Percentiles rank a stretch among this genome's conserved stretches.
Evolutionary conservation across 129 eudicot species (phyloP).

Genomic region (Mikania micrantha): DNA sequence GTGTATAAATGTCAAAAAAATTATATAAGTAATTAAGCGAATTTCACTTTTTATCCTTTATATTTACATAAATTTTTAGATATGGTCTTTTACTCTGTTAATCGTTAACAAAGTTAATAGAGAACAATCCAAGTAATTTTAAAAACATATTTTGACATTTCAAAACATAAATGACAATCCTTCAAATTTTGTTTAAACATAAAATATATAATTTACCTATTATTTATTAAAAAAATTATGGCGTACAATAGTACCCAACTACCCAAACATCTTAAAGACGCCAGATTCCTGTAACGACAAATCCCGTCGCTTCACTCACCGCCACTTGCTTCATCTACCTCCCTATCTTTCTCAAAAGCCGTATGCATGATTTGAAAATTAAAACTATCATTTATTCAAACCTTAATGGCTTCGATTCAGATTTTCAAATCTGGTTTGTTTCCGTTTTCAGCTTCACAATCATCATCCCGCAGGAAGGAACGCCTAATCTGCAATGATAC

Average conservation of each 20-base stretch:
- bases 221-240: no score
- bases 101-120: no score
- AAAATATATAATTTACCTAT: no score
- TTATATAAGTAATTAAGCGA: no score
- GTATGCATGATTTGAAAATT: neutral
- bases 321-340: constrained; percentile 32
- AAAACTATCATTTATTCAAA: neutral
- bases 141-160: no score
- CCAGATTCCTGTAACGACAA: constrained; percentile 20
- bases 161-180: no score
- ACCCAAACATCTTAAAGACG: constrained; percentile 29
- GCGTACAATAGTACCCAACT: constrained; percentile 37
- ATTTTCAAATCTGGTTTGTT: constrained; percentile 40
- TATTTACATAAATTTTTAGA: no score
- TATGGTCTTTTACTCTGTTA: no score
- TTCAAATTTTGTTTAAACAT: no score
- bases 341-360: neutral
- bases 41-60: no score
- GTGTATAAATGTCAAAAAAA: no score
- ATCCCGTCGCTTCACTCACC: constrained; percentile 14
- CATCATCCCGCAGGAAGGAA: constrained; percentile 18
- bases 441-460: constrained; percentile 37
- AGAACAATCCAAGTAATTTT: no score
- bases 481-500: constrained; percentile 23
- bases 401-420: constrained; percentile 58